Conservation (phyloP, 345 rosid genomes). For the Corymbia maculata region DNA sequence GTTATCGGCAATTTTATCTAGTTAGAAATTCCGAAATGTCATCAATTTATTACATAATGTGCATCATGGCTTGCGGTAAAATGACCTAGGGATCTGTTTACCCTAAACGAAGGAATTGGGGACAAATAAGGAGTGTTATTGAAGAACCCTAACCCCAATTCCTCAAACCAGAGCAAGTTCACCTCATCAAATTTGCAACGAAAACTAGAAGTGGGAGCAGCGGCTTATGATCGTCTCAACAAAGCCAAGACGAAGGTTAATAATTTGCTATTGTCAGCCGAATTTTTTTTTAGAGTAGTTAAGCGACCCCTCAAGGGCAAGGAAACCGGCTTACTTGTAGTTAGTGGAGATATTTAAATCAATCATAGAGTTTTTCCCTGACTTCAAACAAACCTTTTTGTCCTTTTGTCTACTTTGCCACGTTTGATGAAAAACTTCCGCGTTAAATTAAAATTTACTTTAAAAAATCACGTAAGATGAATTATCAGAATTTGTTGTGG, state of each 20-base stretch:
- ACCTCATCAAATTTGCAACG: not conserved
- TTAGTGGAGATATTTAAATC: not conserved
- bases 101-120: not conserved
- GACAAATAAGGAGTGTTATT: not conserved
- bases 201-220: not conserved
- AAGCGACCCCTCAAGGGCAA: not conserved
- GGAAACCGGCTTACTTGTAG: not conserved
- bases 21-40: rapidly evolving
- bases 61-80: not conserved
- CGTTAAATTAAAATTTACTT: too few relatives aligned
- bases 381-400: too few relatives aligned
- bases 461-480: not conserved
- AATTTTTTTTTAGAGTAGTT: not conserved
- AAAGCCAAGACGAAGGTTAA: not conserved
- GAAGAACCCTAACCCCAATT: not conserved
- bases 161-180: not conserved
- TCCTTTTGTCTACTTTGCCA: too few relatives aligned
- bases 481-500: rapidly evolving
- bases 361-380: too few relatives aligned
- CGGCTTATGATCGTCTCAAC: not conserved
- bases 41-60: not conserved
- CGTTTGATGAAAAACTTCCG: not conserved
- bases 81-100: not conserved
- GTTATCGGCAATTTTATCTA: not conserved
- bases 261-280: not conserved